Conservation (phyloP, 495 filamentous ascomycete species). For the Collariella sp. region DNA sequence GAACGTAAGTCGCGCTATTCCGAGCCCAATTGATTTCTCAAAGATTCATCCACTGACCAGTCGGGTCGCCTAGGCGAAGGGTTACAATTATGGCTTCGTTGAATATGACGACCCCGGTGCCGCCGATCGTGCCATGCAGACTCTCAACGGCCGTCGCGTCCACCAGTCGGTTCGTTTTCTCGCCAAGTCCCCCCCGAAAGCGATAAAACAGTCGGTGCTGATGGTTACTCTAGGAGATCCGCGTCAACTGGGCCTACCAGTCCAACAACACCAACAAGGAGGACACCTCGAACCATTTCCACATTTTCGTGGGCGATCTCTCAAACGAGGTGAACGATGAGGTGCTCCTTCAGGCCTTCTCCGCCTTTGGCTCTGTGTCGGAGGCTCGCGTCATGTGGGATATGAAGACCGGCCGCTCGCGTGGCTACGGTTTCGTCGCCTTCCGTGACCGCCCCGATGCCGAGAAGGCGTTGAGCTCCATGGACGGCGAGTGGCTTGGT, state of each 20-base stretch:
- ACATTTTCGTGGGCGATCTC: conserved; percentile 97
- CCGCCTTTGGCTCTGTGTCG: conserved; percentile 93
- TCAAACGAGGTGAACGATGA: conserved; percentile 99
- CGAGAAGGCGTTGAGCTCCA: conserved; percentile 90
- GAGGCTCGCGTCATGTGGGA: conserved; percentile 99
- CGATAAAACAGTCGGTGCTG: not conserved
- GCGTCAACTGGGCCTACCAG: conserved; percentile 99
- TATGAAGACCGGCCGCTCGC: conserved; percentile 98
- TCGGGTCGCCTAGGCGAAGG: conserved; percentile 59
- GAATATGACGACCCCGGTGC: conserved; percentile 97
- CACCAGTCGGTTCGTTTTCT: conserved; percentile 71
- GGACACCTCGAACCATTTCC: conserved; percentile 97
- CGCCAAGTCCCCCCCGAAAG: not conserved
- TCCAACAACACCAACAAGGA: conserved; percentile 93
- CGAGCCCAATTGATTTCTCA: not conserved
- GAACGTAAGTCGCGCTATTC: conserved; percentile 56
- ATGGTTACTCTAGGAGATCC: conserved; percentile 69
- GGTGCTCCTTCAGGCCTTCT: conserved; percentile 88
- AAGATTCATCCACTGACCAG: conserved; percentile 1
- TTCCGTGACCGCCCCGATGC: conserved; percentile 92
- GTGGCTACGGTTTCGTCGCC: conserved; percentile 96
- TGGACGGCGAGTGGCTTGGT: conserved; percentile 99
- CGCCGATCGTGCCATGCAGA: conserved; percentile 94
- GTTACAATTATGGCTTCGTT: conserved; percentile 98
- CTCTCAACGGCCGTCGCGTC: conserved; percentile 87